These are phyloP conservation scores for Plenodomus biglobosus DNA, from an alignment of 2,329 filamentous ascomycete species.

Conservation along the genomic window DNA sequence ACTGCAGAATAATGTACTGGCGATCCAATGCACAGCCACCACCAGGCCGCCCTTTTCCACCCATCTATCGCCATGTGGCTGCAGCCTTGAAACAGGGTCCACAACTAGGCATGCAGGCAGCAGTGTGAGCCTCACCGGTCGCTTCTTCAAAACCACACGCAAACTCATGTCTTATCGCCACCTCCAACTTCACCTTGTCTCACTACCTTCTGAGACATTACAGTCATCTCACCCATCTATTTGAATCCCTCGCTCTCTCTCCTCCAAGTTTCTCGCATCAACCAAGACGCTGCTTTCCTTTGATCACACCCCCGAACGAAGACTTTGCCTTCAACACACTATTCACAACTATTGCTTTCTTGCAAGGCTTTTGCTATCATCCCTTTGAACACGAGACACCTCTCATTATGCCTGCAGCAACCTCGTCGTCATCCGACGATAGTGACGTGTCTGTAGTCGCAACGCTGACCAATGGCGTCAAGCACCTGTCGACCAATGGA, in stretches of 20 bases:
- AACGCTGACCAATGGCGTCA: slow-evolving; percentile 8
- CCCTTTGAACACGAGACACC: background rate
- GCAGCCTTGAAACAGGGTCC: background rate
- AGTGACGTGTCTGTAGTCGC: background rate
- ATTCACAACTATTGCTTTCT: no score
- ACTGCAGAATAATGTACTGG: no score
- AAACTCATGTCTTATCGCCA: background rate
- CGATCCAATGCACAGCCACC: no score
- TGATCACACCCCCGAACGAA: no score
- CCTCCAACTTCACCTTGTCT: background rate
- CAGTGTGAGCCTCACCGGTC: slow-evolving; percentile 8
- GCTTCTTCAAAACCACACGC: slow-evolving; percentile 2
- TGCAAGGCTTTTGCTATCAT: background rate
- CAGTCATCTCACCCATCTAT: background rate
- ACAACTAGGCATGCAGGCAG: slow-evolving; percentile 4
- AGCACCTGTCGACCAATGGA: slow-evolving; percentile 10
- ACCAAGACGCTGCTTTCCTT: no score
- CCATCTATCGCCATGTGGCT: background rate
- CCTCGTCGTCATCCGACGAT: slow-evolving; percentile 8
- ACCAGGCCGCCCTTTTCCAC: background rate
- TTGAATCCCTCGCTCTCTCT: no score
- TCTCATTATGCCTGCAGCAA: background rate
- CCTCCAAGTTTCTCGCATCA: background rate
- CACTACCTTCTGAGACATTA: no score
- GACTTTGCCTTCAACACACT: no score